Evolutionary conservation across 2,329 filamentous ascomycete genomes (phyloP), one percentile per base, ranked within the genome.

Genomic region (Aspergillus sp.): DNA sequence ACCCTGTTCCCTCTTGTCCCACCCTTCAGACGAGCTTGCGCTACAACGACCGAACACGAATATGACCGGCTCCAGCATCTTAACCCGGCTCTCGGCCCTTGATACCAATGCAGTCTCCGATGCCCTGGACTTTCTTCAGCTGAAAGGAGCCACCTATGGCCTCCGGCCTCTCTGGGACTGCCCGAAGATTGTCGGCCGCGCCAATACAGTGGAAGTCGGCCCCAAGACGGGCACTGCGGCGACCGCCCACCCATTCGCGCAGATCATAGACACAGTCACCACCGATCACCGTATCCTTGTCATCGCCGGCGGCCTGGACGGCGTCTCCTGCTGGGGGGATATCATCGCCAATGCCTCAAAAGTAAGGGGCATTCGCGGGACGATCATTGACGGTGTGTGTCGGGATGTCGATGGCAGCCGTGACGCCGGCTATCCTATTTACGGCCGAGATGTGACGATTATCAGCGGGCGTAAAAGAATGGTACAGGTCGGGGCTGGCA

Each of bases 361-460:
- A 21, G 21, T 21, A 6, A 70, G 68, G 31, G 9, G 51, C 0
- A 70, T 72, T 12, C 69, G 69, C 2, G 70, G 69, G 5, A 68
- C 70, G 3, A 54, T 72, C 60, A 69, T 72, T 19, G 69, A 72
- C 35, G 70, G 70, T 14, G 64, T 70, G 67, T 67, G 69, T 35
- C 69, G 69, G 5, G 70, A 72, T 14, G 71, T 74, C 8, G 68
- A 73, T 35, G 72, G 71, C 7, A 69, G 70, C 37, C 68, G 67
- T 1, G 68, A 73, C 0, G 61, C 68, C n/a, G 62, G 65, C n/a
- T 75, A 73, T 54, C 71, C 72, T 9, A 68, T 74, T 4, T 74
- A 68, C 52, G 71, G 72, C 35, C 65, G 67, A 2, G 70, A 70
- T 0, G 65, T 71, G 6, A 69, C 64, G 1, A 73, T 73, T 66